These are phyloP conservation scores for Galeopsis tetrahit DNA, from an alignment of 257 asterid species.

Conservation along the genomic window DNA sequence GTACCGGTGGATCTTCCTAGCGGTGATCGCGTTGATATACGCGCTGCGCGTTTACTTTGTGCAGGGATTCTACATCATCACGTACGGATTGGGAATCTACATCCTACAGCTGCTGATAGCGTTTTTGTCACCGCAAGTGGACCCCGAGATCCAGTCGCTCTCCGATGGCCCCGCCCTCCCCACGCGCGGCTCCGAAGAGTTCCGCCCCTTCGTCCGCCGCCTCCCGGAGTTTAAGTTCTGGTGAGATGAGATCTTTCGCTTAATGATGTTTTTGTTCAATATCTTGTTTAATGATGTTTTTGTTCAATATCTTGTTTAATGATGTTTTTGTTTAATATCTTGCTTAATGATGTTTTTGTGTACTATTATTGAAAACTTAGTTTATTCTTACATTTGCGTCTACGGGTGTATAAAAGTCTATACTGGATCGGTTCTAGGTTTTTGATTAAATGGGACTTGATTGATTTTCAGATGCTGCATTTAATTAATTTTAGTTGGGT, in stretches of 20 bases:
- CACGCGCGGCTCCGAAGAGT: constrained; percentile 94
- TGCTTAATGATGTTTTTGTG: background rate
- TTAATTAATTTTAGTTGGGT: constrained; percentile 5
- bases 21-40: constrained; percentile 58
- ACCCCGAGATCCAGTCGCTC: constrained; percentile 79
- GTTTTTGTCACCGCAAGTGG: constrained; percentile 95
- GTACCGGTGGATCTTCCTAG: constrained; percentile 83
- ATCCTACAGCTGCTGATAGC: constrained; percentile 90
- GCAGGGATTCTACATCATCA: constrained; percentile 89
- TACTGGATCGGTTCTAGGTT: constrained; percentile 21
- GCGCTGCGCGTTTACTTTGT: constrained; percentile 74
- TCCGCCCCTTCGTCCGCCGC: constrained; percentile 98
- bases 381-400: constrained; percentile 10
- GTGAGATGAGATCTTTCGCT: constrained; percentile 40
- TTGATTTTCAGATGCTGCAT: constrained; percentile 23
- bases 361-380: background rate
- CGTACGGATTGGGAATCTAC: constrained; percentile 91
- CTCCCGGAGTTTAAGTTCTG: constrained; percentile 98
- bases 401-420: constrained; percentile 19
- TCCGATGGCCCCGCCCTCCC: constrained; percentile 80
- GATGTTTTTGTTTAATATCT: constrained; percentile 14
- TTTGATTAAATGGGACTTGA: background rate
- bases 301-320: no score
- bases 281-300: constrained; percentile 1
- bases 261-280: constrained; percentile 13